These are phyloP conservation scores for Pythium chondricola DNA, from an alignment of 352 stramenopile genomes.

Conservation along the genomic window DNA sequence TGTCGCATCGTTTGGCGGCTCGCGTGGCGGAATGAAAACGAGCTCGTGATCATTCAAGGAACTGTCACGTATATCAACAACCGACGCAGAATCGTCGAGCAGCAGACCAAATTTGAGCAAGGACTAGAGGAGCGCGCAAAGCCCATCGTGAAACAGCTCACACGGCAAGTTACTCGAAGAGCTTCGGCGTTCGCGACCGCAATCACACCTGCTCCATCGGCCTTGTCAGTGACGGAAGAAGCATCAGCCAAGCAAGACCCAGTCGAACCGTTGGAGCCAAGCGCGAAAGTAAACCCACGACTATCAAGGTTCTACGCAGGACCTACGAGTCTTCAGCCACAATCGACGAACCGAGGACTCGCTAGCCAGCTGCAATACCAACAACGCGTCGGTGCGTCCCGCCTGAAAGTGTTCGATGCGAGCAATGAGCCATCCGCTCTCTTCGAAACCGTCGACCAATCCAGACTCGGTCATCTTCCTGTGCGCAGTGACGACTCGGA, in stretches of 20 bases:
- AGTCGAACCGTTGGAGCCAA: background rate
- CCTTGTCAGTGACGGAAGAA: background rate
- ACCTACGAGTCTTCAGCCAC: too few relatives aligned
- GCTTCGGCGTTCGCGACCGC: background rate
- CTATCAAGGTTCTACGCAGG: conserved; percentile 2
- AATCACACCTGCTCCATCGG: background rate
- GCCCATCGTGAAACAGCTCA: background rate
- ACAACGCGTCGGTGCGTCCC: background rate
- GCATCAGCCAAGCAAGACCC: background rate
- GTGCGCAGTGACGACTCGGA: too few relatives aligned
- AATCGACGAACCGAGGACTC: too few relatives aligned
- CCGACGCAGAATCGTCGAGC: conserved; percentile 11
- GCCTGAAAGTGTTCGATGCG: background rate
- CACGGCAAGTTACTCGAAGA: background rate
- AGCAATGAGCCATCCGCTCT: too few relatives aligned
- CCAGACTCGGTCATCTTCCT: too few relatives aligned
- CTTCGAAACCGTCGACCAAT: too few relatives aligned
- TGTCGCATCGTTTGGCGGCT: conserved; percentile 18
- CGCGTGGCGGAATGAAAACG: conserved; percentile 9
- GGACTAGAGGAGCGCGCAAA: background rate
- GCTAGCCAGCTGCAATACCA: background rate
- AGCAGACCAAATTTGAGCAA: conserved; percentile 4
- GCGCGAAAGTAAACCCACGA: background rate
- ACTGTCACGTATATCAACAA: conserved; percentile 24
- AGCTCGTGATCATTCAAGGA: conserved; percentile 21